These are phyloP conservation scores for Mucor irregularis DNA, from an alignment of 371 early-diverging fungal genomes.

Conservation along the genomic window DNA sequence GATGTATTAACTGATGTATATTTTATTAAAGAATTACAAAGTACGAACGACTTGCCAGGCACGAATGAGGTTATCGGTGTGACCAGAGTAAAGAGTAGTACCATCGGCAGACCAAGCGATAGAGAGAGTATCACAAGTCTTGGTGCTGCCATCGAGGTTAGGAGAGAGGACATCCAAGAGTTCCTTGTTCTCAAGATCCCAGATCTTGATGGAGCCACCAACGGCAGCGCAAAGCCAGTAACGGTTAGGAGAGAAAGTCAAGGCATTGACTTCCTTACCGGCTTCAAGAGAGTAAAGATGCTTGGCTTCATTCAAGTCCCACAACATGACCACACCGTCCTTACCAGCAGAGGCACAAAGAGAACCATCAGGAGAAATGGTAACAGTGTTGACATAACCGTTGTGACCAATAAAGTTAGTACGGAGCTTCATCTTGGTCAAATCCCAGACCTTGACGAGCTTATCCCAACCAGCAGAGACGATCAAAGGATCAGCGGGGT, in stretches of 20 bases:
- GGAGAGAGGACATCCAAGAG: slow-evolving; percentile 91
- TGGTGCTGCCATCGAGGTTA: slow-evolving; percentile 74
- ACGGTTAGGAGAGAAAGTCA: slow-evolving; percentile 97
- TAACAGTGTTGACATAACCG: slow-evolving; percentile 94
- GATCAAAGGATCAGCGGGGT: slow-evolving; percentile 92
- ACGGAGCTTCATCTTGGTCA: slow-evolving; percentile 92
- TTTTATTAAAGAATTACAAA: too few species aligned
- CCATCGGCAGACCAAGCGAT: slow-evolving; percentile 98
- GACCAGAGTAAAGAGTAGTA: slow-evolving; percentile 94
- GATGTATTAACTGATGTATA: too few species aligned
- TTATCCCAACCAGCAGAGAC: slow-evolving; percentile 98
- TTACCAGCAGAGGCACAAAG: slow-evolving; percentile 99
- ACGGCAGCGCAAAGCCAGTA: slow-evolving; percentile 99
- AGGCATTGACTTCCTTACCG: slow-evolving; percentile 88
- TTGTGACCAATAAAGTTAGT: slow-evolving; percentile 98
- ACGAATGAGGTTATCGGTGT: slow-evolving; percentile 92
- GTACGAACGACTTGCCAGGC: slow-evolving; percentile 83
- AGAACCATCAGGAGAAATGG: slow-evolving; percentile 98
- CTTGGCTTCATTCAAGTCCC: slow-evolving; percentile 98
- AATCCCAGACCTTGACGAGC: slow-evolving; percentile 98
- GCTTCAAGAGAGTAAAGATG: slow-evolving; percentile 97
- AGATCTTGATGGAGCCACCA: slow-evolving; percentile 92
- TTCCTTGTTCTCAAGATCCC: slow-evolving; percentile 96
- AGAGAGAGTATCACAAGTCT: slow-evolving; percentile 72
- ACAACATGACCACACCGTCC: slow-evolving; percentile 97